Percentiles rank a stretch among this genome's conserved stretches.
Evolutionary conservation across 305 asterid genomes (phyloP).

Genomic region (Salvia sclarea): DNA sequence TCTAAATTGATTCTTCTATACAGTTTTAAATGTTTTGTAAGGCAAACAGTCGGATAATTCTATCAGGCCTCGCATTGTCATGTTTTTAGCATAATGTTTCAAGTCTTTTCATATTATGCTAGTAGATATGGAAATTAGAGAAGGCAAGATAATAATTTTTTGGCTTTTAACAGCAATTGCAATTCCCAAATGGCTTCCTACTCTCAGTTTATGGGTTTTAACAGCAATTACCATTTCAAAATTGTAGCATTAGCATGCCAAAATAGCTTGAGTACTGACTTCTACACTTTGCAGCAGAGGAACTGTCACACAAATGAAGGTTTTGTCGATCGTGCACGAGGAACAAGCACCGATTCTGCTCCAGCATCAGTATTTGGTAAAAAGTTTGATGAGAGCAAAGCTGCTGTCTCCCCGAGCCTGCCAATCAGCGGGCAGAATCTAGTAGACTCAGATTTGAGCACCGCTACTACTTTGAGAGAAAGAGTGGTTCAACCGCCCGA

Average conservation of each 20-base stretch:
- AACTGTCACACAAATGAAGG: slow-evolving; percentile 57
- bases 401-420: slow-evolving; percentile 41
- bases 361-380: slow-evolving; percentile 51
- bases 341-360: slow-evolving; percentile 46
- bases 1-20: slow-evolving; percentile 2
- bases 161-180: background rate
- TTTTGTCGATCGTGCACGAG: slow-evolving; percentile 52
- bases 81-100: background rate
- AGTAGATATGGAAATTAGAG: background rate
- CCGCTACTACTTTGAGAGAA: slow-evolving; percentile 54
- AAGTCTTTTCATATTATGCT: background rate
- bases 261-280: slow-evolving; percentile 16
- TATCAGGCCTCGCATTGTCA: background rate
- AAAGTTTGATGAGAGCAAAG: slow-evolving; percentile 59
- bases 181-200: background rate
- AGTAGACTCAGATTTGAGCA: slow-evolving; percentile 59
- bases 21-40: background rate
- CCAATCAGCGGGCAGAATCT: slow-evolving; percentile 59
- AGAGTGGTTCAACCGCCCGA: slow-evolving; percentile 45
- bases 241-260: background rate
- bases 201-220: background rate
- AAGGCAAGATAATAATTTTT: no score
- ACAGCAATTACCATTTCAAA: background rate
- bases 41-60: background rate
- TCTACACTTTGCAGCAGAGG: slow-evolving; percentile 46